Evolutionary conservation across 148 eudicot species (phyloP), one percentile per base, ranked within the genome.

Genomic region (Spergularia bocconei): DNA sequence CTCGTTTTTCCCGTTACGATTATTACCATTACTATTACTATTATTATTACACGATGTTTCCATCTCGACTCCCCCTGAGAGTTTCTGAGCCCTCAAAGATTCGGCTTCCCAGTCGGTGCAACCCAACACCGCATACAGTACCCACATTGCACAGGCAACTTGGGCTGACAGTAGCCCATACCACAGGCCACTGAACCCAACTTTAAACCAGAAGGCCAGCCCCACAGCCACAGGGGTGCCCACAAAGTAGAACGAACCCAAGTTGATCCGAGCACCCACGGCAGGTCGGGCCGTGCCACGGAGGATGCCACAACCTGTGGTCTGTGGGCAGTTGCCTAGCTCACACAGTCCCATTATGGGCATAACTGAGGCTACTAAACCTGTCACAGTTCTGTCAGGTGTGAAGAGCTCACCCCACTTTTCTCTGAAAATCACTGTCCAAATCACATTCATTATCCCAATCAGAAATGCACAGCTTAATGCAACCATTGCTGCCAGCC

Each of bases 291-390:
- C 97, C 0, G 92, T 86, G 58, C 97, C 98, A 15, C 98, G 91
- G 41, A 94, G 83, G 76, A 94, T 87, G 33, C 98, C 98, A 70
- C 98, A 94, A 41, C 98, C 98, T 0, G 98, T 94, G 0, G 98
- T 94, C 36, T 94, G 98, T 7, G 98, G 98, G 60, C 98, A 94
- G 84, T 94, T 94, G 0, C 98, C 98, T 2, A 94, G 86, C 88
- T 94, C 98, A 72, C 97, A 91, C 2, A 94, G 79, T 39, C 97
- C 98, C 86, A 92, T 89, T 39, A 94, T 73, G 11, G 98, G 98
- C 91, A 92, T 88, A 0, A 92, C 96, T 12, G 93, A 88, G 56
- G 97, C 90, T 8, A 89, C 96, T 11, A 94, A 73, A 11, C 85
- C 71, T 60, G 80, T 87, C 14, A 94, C 84, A 68, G 69, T 63